Conservation (phyloP, 257 asterid genomes). For the Nicotiana paniculata region DNA sequence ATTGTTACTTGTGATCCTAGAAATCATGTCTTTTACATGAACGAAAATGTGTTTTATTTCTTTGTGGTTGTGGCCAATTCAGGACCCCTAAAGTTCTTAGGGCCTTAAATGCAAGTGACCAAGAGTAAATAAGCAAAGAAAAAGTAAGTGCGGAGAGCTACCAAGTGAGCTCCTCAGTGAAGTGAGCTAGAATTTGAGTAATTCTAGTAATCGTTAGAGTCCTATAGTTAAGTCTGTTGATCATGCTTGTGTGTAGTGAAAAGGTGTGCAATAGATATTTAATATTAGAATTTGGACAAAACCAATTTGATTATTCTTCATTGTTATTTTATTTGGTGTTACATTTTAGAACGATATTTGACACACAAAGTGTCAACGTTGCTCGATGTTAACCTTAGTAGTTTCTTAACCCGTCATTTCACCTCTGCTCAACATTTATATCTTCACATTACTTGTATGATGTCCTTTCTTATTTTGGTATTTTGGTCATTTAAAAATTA, state of each 20-base stretch:
- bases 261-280: background rate
- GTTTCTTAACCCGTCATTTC: background rate
- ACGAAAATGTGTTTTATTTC: background rate
- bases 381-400: background rate
- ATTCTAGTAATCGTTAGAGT: background rate
- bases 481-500: background rate
- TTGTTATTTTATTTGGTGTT: background rate
- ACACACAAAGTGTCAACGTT: background rate
- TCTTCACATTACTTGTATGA: background rate
- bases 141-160: background rate
- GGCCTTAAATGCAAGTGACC: background rate
- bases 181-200: background rate
- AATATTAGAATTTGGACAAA: background rate
- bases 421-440: background rate
- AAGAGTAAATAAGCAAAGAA: background rate
- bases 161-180: background rate
- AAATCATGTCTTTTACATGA: background rate
- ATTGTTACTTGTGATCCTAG: background rate
- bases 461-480: background rate
- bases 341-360: background rate
- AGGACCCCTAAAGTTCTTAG: background rate
- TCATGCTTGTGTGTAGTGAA: background rate
- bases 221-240: background rate
- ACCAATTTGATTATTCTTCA: background rate
- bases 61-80: background rate